phyloP scores from a whole-genome alignment of 1,284 basidiomycete genomes.

The Tilletia setariae region DNA sequence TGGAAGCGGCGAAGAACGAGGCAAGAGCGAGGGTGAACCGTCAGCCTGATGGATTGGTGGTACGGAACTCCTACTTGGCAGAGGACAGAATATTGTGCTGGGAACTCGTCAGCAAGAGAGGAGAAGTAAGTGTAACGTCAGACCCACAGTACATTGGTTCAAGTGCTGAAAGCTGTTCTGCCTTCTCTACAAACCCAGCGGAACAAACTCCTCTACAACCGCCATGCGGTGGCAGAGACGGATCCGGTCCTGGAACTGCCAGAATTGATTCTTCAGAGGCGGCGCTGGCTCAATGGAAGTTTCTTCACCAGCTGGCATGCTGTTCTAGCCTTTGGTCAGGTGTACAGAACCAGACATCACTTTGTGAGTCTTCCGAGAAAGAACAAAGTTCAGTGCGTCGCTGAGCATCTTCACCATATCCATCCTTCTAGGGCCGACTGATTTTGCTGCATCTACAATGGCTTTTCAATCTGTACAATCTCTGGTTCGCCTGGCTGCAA shows the following conservation, averaged over 20 bases:
- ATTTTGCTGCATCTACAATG: slow-evolving; percentile 71
- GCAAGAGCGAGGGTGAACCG: not conserved
- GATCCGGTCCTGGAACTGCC: slow-evolving; percentile 77
- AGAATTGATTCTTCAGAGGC: slow-evolving; percentile 76
- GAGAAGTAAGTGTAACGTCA: not conserved
- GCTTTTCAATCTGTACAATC: slow-evolving; percentile 17
- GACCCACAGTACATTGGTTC: not conserved
- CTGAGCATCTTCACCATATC: not conserved
- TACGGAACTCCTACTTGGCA: slow-evolving; percentile 4
- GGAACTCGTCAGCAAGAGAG: slow-evolving; percentile 12
- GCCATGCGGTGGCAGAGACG: slow-evolving; percentile 83
- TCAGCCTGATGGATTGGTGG: slow-evolving; percentile 8
- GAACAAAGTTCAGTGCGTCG: not conserved
- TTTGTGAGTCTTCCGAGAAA: slow-evolving; percentile 61
- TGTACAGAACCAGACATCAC: slow-evolving; percentile 85
- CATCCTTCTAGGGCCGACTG: slow-evolving; percentile 59
- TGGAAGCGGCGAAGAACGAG: not conserved
- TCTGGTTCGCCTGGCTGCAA: slow-evolving; percentile 76
- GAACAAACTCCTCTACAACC: slow-evolving; percentile 90
- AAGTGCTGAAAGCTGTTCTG: not conserved
- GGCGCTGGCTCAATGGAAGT: slow-evolving; percentile 70
- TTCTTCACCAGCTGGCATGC: slow-evolving; percentile 81
- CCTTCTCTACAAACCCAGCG: not conserved
- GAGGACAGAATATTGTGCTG: slow-evolving; percentile 14
- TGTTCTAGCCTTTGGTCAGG: slow-evolving; percentile 74